Evolutionary conservation across 345 rosid genomes (phyloP).

Genomic region (Streptanthus diversifolius): DNA sequence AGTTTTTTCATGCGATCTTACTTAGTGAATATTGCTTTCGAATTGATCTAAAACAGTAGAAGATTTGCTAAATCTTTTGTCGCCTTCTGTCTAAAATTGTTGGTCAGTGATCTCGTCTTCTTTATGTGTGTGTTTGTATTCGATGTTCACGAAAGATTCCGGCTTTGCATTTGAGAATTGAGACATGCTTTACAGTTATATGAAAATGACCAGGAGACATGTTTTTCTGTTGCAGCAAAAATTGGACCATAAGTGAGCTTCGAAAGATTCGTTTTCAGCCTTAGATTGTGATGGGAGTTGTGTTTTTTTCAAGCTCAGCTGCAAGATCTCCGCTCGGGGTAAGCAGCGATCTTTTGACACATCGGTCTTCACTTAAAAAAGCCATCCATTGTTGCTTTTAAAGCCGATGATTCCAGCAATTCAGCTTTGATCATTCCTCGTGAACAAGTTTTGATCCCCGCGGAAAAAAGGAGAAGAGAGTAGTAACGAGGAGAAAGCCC

Average conservation of each 20-base stretch:
- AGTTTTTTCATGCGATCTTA: background rate
- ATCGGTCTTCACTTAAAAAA: conserved; percentile 40
- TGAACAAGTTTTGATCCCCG: conserved; percentile 46
- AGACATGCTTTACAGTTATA: too few species aligned
- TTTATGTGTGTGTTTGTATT: too few species aligned
- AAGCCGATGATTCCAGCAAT: conserved; percentile 50
- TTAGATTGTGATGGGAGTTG: conserved; percentile 77
- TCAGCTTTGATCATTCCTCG: conserved; percentile 45
- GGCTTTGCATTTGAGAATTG: too few species aligned
- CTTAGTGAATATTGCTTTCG: background rate
- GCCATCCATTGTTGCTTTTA: conserved; percentile 67
- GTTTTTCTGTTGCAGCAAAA: background rate
- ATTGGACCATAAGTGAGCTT: background rate
- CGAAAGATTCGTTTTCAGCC: conserved; percentile 24
- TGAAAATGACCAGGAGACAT: background rate
- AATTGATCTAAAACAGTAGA: background rate
- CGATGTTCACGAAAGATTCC: too few species aligned
- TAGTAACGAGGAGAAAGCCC: conserved; percentile 43
- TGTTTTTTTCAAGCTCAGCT: conserved; percentile 78
- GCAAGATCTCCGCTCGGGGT: conserved; percentile 64
- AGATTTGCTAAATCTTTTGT: background rate
- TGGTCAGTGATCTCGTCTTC: too few species aligned
- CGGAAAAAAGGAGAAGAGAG: conserved; percentile 42
- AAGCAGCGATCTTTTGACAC: conserved; percentile 39
- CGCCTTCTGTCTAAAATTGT: background rate